Base-by-base conservation (phyloP, 108 stramenopile genomes). In the Ochromonas danica region DNA sequence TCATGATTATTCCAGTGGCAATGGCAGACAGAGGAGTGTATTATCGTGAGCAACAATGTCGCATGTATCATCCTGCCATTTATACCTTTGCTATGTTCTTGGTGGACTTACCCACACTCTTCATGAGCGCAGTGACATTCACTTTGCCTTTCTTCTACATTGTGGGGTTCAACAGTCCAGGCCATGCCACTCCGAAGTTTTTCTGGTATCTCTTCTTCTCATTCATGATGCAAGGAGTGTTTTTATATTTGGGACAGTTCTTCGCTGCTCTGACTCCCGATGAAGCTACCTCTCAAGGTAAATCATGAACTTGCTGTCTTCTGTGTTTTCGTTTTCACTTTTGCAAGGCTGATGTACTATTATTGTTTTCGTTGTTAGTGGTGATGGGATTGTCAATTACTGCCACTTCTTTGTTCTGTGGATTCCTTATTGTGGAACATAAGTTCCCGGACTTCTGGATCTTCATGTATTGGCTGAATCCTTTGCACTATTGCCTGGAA, bases 401-500 rank as follows among this genome's bases (percentile, higher is more conserved):
- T 25, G 35, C 25, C 43, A 28, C 17, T 6, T 6, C 2, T 31
- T n/a, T 72, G 22, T 72, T 72, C 25, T 35, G 80, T 72, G 71
- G 71, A 25, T 72, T 72, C 40, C 2, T 72, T n/a, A 14, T 43
- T 3, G 3, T 2, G 22, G 40, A 10, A n/a, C 41, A 72, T 2
- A 43, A 81, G 31, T 38, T 70, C 0, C 80, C 80, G 3, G 17
- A 2, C 17, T 60, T 40, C 43, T 81, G 71, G 72, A 75, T 33
- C 30, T 81, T 81, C 43, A 25, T 81, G 43, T 81, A 71, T 40
- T 71, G 71, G 71, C 27, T 81, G 0, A 81, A 71, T 28, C 80
- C 80, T n/a, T 75, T 81, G 39, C 71, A 81, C 38, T 71, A 81
- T 27, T 67, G 25, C 0, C 43, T 81, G 6, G 71, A 81, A 51